Evolutionary conservation across 202 grass and related monocot genomes (phyloP).

Genomic region (Carex arenaria): DNA sequence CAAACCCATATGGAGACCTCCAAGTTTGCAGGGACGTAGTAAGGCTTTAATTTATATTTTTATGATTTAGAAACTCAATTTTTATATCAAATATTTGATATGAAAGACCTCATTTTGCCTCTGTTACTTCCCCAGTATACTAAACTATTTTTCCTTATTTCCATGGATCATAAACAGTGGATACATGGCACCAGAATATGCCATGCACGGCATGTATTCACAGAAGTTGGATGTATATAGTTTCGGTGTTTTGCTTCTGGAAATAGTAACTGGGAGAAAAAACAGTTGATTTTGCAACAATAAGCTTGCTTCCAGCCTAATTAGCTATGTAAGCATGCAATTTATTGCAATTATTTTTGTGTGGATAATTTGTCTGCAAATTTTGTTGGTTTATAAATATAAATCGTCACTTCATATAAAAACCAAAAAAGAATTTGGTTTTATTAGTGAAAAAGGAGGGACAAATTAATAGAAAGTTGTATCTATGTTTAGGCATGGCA

Average conservation of each 20-base stretch:
- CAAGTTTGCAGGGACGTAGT: conserved; percentile 19
- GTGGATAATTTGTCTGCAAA: no score
- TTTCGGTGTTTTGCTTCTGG: not conserved
- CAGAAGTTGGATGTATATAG: not conserved
- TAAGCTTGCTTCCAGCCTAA: not conserved
- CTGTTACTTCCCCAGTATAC: no score
- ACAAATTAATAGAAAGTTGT: no score
- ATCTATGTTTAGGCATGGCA: no score
- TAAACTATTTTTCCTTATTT: no score
- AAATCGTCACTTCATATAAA: no score
- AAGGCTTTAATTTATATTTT: not conserved
- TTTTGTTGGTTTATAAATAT: no score
- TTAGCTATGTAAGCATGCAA: no score
- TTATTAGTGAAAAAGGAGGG: no score
- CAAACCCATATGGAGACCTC: conserved; percentile 19
- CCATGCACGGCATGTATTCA: not conserved
- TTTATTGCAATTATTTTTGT: no score
- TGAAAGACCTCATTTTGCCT: no score
- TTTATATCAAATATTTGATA: not conserved
- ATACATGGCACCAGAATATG: not conserved
- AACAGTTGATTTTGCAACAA: not conserved
- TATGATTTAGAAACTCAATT: not conserved
- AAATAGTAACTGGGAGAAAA: not conserved
- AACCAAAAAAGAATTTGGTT: no score
- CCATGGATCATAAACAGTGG: not conserved